Evolutionary conservation across 306 rosid species (phyloP), one percentile per base, ranked within the genome.

Genomic region (Parietaria judaica): DNA sequence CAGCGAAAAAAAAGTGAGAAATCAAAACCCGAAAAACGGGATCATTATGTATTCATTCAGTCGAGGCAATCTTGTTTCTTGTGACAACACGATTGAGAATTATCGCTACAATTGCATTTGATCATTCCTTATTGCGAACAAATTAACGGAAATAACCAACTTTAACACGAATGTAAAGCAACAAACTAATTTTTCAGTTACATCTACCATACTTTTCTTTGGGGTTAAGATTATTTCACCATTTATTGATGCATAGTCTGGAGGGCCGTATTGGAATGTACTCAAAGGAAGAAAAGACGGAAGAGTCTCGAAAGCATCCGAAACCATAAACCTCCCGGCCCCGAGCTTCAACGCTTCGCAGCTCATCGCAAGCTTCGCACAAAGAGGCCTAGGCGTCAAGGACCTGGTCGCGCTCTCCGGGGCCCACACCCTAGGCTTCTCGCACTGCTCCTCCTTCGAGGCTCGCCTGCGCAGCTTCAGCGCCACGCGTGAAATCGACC

Each of bases 281-380:
- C 70, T 70, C 6, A 79, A 83, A 45, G 96, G 96, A 69, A 83
- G 90, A 41, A 89, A 88, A 81, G 95, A 83, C 65, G 88, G 96
- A 71, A 78, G 79, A 47, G 67, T 83, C 3, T 86, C 96, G 3
- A 83, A 71, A 54, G 95, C 85, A 46, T 70, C 78, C 1, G 90
- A 86, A 36, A 83, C 95, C 44, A 55, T 39, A 4, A 81, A 85
- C 64, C 43, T 89, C 54, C 96, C 95, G 11, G 78, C 85, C 5
- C 90, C 95, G 76, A 75, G 80, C 65, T 74, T 74, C 35, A 89
- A 81, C 16, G 63, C 78, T 3, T 70, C 61, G 12, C 82, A 83
- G 69, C 81, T 86, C 48, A 76, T 80, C 52, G 76, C 74, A 12
- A 81, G 79, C 73, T 83, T 86, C 67, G 75, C 71, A 54, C 74